Evolutionary conservation across 441 rosid species (phyloP).

Genomic region (Jatropha podagrica): DNA sequence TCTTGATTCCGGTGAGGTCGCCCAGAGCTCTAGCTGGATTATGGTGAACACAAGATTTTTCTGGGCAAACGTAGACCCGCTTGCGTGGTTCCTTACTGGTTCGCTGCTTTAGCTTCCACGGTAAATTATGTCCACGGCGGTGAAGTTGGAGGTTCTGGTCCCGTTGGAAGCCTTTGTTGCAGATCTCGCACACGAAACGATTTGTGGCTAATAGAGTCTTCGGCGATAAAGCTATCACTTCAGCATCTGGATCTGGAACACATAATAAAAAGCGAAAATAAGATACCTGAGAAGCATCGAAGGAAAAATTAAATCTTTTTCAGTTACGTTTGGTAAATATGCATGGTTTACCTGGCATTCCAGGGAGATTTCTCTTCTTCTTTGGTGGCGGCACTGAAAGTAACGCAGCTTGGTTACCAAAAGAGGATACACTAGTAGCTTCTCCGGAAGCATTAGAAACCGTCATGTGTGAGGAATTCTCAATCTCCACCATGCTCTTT

Average conservation of each 20-base stretch:
- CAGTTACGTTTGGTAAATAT: background rate
- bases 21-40: constrained; percentile 67
- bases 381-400: constrained; percentile 32
- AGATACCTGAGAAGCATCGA: background rate
- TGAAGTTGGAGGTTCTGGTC: constrained; percentile 83
- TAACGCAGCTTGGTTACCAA: constrained; percentile 29
- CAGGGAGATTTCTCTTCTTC: constrained; percentile 74
- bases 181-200: constrained; percentile 76
- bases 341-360: constrained; percentile 58
- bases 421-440: constrained; percentile 25
- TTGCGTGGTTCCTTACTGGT: constrained; percentile 48
- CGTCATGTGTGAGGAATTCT: constrained; percentile 39
- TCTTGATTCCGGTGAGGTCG: constrained; percentile 76
- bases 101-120: constrained; percentile 72
- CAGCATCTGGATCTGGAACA: constrained; percentile 67
- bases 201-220: constrained; percentile 57
- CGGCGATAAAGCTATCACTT: constrained; percentile 65
- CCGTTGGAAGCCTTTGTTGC: constrained; percentile 72
- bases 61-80: constrained; percentile 72
- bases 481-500: constrained; percentile 36
- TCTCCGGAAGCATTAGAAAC: constrained; percentile 45
- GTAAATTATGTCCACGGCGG: constrained; percentile 81
- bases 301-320: background rate
- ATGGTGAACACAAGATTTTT: constrained; percentile 63
- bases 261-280: constrained; percentile 4